Percentiles rank a stretch among this genome's conserved stretches.
phyloP scores from a whole-genome alignment of 495 filamentous ascomycete species.

The Tuber melanosporum region DNA sequence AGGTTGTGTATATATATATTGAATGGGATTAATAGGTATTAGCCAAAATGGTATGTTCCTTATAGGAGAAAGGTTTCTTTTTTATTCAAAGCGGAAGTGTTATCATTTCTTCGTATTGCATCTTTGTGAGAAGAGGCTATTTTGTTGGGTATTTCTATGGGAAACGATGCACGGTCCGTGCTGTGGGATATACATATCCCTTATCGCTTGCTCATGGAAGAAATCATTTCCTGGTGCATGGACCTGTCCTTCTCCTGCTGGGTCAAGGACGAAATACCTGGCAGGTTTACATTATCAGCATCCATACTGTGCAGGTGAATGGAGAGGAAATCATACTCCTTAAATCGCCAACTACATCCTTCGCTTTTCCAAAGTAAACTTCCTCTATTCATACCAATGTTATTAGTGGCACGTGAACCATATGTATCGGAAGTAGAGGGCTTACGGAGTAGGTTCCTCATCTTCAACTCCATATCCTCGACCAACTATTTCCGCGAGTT shows the following conservation, averaged over 20 bases:
- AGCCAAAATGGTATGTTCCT: not conserved
- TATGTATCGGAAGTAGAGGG: not conserved
- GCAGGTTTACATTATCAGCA: slow-evolving; percentile 6
- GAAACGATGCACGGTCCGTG: not conserved
- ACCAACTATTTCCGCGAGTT: slow-evolving; percentile 56
- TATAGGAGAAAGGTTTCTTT: not conserved
- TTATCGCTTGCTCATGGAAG: slow-evolving; percentile 52
- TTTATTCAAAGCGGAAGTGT: not conserved
- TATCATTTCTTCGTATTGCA: not conserved
- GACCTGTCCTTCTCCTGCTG: slow-evolving; percentile 80
- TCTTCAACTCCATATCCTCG: slow-evolving; percentile 99
- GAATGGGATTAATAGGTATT: not conserved
- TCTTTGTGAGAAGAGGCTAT: not conserved
- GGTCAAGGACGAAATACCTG: slow-evolving; percentile 69
- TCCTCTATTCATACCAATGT: slow-evolving; percentile 52
- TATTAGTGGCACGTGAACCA: slow-evolving; percentile 36
- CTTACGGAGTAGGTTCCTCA: slow-evolving; percentile 82
- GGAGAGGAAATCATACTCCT: slow-evolving; percentile 56
- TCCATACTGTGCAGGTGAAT: slow-evolving; percentile 4
- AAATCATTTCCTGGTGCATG: slow-evolving; percentile 86
- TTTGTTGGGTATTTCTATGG: not conserved
- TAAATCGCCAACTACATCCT: slow-evolving; percentile 96
- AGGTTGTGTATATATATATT: not conserved
- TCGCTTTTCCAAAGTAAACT: slow-evolving; percentile 99
- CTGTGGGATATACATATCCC: slow-evolving; percentile 4